Evolutionary conservation across 2,329 filamentous ascomycete species (phyloP), one percentile per base, ranked within the genome.

Genomic region (Arachnomyces sp.): DNA sequence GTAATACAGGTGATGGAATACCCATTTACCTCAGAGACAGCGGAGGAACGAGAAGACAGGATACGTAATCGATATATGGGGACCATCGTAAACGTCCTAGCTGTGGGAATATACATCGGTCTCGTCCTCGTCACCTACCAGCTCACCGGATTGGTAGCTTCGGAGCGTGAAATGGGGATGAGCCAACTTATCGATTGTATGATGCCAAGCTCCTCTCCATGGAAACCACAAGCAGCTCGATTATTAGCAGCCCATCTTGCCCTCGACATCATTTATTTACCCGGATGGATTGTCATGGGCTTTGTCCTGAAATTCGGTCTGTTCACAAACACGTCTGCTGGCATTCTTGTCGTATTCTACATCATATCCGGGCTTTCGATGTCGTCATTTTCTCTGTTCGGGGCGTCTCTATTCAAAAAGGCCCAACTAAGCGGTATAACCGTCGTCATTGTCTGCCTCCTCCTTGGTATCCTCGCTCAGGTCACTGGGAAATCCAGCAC

Each of bases 131-230:
- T 94, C 17, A 82, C 81, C 29, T 95, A 94, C 58, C 88, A 95
- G 54, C 70, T 94, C 42, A 85, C 86, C 0, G 89, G 89, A 7
- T 79, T 89, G 52, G 81, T 94, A 58, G 88, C 89, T 6, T 79
- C 81, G 2, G 89, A 95, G 63, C 73, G 89, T 41, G 89, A 95
- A 65, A 71, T 79, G 12, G 89, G 88, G 43, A 92, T 94, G 75
- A 85, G 85, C 3, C 84, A 88, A 47, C 70, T 95, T 18, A 78
- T 95, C 32, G 89, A 95, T 61, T 82, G 86, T 40, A 94, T 94
- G 86, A 89, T 92, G 71, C 82, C 85, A 1, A 84, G 84, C 40
- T 72, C 73, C 40, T 73, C 73, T 36, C 69, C 76, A 32, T 93
- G 86, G 85, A 73, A 86, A 53, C 79, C 83, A 7, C 85, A 90